A percentile compares a stretch with the other conserved stretches of the same genome.
phyloP scores from a whole-genome alignment of 345 rosid species.

The Citrus australasica region DNA sequence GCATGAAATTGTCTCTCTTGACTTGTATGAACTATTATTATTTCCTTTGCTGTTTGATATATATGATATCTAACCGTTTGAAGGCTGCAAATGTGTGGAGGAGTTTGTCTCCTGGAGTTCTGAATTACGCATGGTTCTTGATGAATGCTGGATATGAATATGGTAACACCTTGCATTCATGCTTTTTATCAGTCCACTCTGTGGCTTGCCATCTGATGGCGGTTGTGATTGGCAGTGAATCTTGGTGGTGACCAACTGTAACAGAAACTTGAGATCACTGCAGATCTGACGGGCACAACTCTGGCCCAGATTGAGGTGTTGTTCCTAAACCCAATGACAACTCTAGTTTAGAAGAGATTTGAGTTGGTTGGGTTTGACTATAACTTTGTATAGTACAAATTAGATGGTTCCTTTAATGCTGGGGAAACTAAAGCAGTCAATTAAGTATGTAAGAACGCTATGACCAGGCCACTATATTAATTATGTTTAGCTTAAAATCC shows the following conservation, averaged over 20 bases:
- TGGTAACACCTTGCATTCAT: conserved; percentile 28
- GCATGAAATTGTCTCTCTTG: background rate
- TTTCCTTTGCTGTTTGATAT: background rate
- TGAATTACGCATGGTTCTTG: conserved; percentile 2
- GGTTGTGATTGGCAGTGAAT: conserved; percentile 34
- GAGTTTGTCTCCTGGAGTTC: conserved; percentile 15
- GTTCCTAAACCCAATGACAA: conserved; percentile 9
- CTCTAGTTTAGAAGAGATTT: conserved; percentile 19
- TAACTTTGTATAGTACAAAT: conserved; percentile 1
- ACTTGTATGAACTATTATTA: background rate
- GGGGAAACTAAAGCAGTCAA: background rate
- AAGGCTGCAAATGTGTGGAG: conserved; percentile 11
- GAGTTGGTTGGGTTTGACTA: conserved; percentile 11
- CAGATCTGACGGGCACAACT: conserved; percentile 10
- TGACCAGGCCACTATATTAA: background rate
- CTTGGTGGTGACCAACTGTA: conserved; percentile 28
- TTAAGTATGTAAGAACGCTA: background rate
- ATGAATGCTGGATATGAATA: conserved; percentile 1
- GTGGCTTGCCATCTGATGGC: conserved; percentile 33
- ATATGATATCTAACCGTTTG: conserved; percentile 7
- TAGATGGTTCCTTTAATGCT: background rate
- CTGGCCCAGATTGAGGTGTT: conserved; percentile 18
- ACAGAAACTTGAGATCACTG: conserved; percentile 29
- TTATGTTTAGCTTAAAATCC: background rate
- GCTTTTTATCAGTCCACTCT: conserved; percentile 17